A percentile compares a stretch with the other conserved stretches of the same genome.
phyloP scores from a whole-genome alignment of 306 rosid genomes.

The Sicyos edulis region DNA sequence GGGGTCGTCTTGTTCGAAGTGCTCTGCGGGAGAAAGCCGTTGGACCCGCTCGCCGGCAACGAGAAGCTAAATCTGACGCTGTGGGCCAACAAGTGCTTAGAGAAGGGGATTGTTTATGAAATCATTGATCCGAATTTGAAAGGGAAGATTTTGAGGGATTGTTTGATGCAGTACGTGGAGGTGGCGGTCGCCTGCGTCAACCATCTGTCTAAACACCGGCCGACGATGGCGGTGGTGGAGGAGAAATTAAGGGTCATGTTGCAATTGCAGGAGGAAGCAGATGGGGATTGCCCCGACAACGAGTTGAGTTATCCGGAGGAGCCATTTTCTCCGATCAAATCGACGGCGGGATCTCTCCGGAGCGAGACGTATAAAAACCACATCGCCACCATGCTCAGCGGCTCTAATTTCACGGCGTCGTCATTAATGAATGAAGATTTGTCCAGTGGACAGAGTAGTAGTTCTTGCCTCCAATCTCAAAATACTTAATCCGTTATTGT shows the following conservation, averaged over 20 bases:
- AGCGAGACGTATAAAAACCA: constrained; percentile 4
- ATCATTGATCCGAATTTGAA: constrained; percentile 5
- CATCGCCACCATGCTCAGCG: constrained; percentile 5
- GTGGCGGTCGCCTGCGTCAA: background rate
- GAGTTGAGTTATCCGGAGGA: background rate
- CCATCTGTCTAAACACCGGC: background rate
- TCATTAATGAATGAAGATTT: background rate
- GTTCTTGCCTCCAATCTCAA: background rate
- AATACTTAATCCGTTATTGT: too few species aligned
- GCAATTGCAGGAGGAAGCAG: constrained; percentile 1
- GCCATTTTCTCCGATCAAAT: background rate
- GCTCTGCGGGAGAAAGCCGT: constrained; percentile 12
- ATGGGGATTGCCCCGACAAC: background rate
- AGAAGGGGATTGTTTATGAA: background rate
- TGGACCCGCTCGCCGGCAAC: background rate
- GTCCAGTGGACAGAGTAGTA: background rate
- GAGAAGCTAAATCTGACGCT: constrained; percentile 7
- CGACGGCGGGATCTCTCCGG: background rate
- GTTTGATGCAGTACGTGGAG: constrained; percentile 15
- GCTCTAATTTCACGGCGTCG: constrained; percentile 8
- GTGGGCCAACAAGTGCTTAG: constrained; percentile 14
- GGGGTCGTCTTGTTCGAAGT: constrained; percentile 27
- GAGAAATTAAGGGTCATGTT: background rate
- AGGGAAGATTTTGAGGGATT: constrained; percentile 1
- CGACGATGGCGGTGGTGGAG: constrained; percentile 11